A percentile compares a stretch with the other conserved stretches of the same genome.
Evolutionary conservation across 768 basidiomycete genomes (phyloP).

Genomic region (Termitomyces sp.): DNA sequence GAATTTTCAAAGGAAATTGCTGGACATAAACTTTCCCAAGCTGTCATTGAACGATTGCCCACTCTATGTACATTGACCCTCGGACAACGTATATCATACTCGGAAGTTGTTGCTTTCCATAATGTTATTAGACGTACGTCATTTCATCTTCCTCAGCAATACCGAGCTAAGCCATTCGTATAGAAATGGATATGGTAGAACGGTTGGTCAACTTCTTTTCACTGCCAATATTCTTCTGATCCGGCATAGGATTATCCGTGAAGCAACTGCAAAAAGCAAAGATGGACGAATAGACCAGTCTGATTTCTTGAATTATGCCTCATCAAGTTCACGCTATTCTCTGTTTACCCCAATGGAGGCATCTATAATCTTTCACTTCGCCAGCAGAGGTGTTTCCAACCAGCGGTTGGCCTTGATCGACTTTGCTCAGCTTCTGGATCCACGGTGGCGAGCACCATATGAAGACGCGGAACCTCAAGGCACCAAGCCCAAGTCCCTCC

Average conservation of each 20-base stretch:
- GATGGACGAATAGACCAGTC: conserved; percentile 94
- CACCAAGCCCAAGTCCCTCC: conserved; percentile 24
- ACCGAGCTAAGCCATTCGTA: conserved; percentile 17
- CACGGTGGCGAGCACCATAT: conserved; percentile 76
- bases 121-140: conserved; percentile 84
- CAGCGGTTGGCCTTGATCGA: conserved; percentile 81
- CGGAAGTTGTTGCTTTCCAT: conserved; percentile 95
- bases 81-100: conserved; percentile 89
- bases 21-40: conserved; percentile 94
- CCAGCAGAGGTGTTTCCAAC: conserved; percentile 66
- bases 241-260: conserved; percentile 67
- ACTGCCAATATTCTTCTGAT: conserved; percentile 6
- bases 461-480: conserved; percentile 37
- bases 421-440: conserved; percentile 90
- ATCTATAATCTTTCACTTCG: conserved; percentile 98
- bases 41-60: conserved; percentile 87
- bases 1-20: conserved; percentile 72
- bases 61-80: conserved; percentile 87
- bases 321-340: conserved; percentile 84
- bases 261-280: conserved; percentile 84
- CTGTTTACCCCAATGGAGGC: conserved; percentile 98
- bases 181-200: conserved; percentile 97
- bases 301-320: conserved; percentile 92
- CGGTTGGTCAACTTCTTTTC: conserved; percentile 37
- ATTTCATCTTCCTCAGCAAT: neutral